Conservation (phyloP, 1,284 basidiomycete genomes). For the Ustilago trichophora region DNA sequence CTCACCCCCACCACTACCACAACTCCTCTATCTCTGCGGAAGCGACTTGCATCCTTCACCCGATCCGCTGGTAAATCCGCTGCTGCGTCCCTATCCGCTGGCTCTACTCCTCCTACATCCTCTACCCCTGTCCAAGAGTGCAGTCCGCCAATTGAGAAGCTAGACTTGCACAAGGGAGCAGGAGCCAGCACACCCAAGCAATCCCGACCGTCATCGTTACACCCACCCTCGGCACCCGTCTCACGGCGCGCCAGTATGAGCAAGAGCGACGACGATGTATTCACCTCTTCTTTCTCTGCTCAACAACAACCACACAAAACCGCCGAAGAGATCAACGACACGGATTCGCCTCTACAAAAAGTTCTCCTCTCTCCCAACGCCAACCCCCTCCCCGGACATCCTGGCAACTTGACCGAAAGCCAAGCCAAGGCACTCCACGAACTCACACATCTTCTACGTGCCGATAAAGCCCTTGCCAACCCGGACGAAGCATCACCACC, state of each 20-base stretch:
- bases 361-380: constrained; percentile 18
- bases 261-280: constrained; percentile 9
- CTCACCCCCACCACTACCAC: not conserved
- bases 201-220: too few relatives aligned
- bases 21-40: constrained; percentile 15
- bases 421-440: constrained; percentile 51
- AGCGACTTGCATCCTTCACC: constrained; percentile 34
- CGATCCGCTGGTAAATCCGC: constrained; percentile 29
- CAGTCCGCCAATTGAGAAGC: constrained; percentile 12
- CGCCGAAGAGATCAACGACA: constrained; percentile 8
- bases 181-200: not conserved
- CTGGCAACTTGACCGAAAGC: constrained; percentile 51
- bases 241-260: constrained; percentile 6
- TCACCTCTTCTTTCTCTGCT: not conserved
- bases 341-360: constrained; percentile 28
- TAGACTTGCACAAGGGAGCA: constrained; percentile 16
- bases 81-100: constrained; percentile 3
- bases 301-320: not conserved
- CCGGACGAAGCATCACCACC: too few relatives aligned
- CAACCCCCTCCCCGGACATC: constrained; percentile 51
- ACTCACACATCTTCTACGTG: too few relatives aligned
- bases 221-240: constrained; percentile 10
- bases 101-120: constrained; percentile 5
- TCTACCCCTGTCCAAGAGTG: constrained; percentile 8
- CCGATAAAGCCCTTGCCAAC: too few relatives aligned